Base-by-base conservation (phyloP, 1,284 basidiomycete species). In the Boletus mariae region DNA sequence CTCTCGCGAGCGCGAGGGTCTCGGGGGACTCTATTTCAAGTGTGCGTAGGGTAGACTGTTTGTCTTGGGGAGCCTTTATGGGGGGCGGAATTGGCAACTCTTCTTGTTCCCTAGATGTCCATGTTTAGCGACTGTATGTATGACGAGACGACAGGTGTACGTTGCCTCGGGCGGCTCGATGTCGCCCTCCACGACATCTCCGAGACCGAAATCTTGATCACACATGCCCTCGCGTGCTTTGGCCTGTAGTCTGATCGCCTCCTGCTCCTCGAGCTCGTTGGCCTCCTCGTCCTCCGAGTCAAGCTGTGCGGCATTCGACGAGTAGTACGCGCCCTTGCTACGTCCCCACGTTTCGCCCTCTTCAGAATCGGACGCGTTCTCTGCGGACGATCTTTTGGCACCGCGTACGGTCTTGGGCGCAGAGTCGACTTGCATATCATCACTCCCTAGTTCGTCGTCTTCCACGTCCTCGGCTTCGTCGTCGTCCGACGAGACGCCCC, bases 201-300 rank as follows among this genome's bases (percentile, higher is more conserved):
- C 84, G 45, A 97, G 74, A 3, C 94, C 95, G 69, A 93, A 98
- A 70, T 98, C 94, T 9, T 81, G 83, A 49, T 91, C 90, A 2
- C 65, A 73, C 78, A 97, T 79, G 5, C 73, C 78, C 59, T 92
- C 87, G 20, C 90, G 77, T 37, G 82, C 76, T 70, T 90, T 92
- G 26, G 75, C 72, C 70, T 97, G 95, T 49, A 98, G 70, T 47
- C 92, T 77, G 61, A 75, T 84, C 7, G 90, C 92, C 71, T 98
- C 94, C 64, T 89, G 85, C 67, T 93, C 89, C 65, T 97, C 94
- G 54, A 96, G 75, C 63, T 92, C 88, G 63, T 87, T 81, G 37
- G 84, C 90, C 67, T 93, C 90, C 58, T 94, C 91, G 57, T 92
- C 89, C 60, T 91, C 90, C 40, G 90, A 90, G 47, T 91, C 90